phyloP scores from a whole-genome alignment of 176 grass and related monocot species.

The Bromus sterilis region DNA sequence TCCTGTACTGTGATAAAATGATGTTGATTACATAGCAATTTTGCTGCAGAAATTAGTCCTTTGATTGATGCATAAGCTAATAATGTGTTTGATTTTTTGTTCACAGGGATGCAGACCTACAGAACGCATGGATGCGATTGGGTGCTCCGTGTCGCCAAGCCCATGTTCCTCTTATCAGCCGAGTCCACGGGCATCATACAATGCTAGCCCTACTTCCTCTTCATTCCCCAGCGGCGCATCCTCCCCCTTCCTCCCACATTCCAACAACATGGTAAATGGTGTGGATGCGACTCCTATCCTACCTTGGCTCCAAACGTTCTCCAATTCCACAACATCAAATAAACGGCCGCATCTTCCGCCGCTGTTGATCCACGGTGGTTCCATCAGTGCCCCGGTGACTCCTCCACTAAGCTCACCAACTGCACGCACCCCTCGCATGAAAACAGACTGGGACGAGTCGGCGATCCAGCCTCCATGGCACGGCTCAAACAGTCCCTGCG shows the following conservation, averaged over 20 bases:
- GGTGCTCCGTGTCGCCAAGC: slow-evolving; percentile 52
- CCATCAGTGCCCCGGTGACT: slow-evolving; percentile 88
- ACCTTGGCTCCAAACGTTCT: slow-evolving; percentile 68
- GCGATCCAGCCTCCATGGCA: slow-evolving; percentile 51
- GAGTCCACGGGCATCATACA: slow-evolving; percentile 70
- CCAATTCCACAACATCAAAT: slow-evolving; percentile 40
- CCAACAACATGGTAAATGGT: slow-evolving; percentile 25
- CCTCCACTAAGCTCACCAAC: slow-evolving; percentile 79
- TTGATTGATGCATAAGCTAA: slow-evolving; percentile 9
- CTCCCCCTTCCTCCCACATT: slow-evolving; percentile 48
- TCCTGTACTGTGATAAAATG: neutral
- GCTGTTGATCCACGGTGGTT: slow-evolving; percentile 52
- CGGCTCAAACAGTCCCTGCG: slow-evolving; percentile 40
- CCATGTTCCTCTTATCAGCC: slow-evolving; percentile 60
- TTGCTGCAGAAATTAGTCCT: neutral
- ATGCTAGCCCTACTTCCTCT: slow-evolving; percentile 64
- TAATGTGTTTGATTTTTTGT: neutral
- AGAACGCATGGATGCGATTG: slow-evolving; percentile 36
- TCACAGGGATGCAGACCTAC: slow-evolving; percentile 46
- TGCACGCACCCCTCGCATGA: slow-evolving; percentile 49
- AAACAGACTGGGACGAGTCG: slow-evolving; percentile 46
- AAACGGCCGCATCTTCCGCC: slow-evolving; percentile 62
- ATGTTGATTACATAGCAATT: neutral
- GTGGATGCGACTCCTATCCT: slow-evolving; percentile 47
- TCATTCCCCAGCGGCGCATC: slow-evolving; percentile 63